A percentile compares a stretch with the other conserved stretches of the same genome.
Conservation (phyloP, 768 basidiomycete genomes). For the Mycena galopus region DNA sequence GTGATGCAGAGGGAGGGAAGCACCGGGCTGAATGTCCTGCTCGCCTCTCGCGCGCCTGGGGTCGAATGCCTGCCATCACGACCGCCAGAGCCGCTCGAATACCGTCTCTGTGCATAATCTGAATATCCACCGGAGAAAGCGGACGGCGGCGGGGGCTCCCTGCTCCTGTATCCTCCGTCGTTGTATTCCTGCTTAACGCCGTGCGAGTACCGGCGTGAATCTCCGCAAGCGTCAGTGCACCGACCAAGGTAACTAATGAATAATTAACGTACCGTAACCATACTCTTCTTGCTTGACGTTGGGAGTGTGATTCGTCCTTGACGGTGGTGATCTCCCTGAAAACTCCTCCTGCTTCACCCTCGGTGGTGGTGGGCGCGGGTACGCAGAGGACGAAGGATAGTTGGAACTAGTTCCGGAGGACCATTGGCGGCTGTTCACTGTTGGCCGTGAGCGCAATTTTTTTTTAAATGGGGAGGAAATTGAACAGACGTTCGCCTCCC, state of each 20-base stretch:
- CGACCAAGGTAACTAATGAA: background rate
- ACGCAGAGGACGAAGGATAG: background rate
- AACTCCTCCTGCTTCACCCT: constrained; percentile 12
- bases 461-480: background rate
- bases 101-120: background rate
- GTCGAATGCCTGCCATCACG: background rate
- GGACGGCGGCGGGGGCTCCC: background rate
- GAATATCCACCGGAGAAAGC: background rate
- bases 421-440: constrained; percentile 12
- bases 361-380: background rate
- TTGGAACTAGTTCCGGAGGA: too few species aligned
- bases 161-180: too few species aligned
- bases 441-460: background rate
- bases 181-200: background rate
- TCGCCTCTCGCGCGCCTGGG: background rate
- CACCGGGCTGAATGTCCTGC: constrained; percentile 5
- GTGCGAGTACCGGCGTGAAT: background rate
- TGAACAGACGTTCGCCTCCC: background rate
- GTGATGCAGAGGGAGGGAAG: background rate
- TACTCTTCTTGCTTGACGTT: background rate
- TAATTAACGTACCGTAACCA: too few species aligned
- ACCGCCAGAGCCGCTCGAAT: background rate
- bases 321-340: too few species aligned
- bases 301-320: background rate
- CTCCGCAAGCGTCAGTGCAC: background rate